phyloP scores from a whole-genome alignment of 352 stramenopile species.

The Thalassiosira allenii region DNA sequence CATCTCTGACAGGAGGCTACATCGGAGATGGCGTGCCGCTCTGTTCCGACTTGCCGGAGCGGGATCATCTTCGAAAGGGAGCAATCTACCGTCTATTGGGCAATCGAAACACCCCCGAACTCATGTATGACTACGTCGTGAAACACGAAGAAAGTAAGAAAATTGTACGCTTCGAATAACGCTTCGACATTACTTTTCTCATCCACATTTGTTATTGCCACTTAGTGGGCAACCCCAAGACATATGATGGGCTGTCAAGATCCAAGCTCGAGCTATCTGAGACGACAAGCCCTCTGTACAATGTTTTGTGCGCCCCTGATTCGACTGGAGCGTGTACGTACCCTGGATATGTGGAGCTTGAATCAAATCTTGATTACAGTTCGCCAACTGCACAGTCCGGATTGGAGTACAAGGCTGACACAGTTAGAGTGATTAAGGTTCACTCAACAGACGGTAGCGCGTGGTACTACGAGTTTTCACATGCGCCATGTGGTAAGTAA shows the following conservation, averaged over 20 bases:
- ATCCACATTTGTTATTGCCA: too few species aligned
- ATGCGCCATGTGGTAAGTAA: not conserved
- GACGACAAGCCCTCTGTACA: slow-evolving; percentile 28
- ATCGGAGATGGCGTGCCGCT: slow-evolving; percentile 67
- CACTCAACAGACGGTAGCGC: not conserved
- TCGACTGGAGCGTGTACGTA: slow-evolving; percentile 38
- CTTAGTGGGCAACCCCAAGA: too few species aligned
- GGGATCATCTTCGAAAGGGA: slow-evolving; percentile 47
- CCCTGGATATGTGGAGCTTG: slow-evolving; percentile 45
- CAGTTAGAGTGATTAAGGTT: slow-evolving; percentile 58
- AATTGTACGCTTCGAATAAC: not conserved
- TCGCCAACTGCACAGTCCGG: slow-evolving; percentile 1
- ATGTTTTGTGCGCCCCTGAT: slow-evolving; percentile 35
- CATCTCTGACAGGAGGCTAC: slow-evolving; percentile 53
- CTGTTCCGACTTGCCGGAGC: slow-evolving; percentile 50
- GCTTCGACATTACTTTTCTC: too few species aligned
- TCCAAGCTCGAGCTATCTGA: not conserved
- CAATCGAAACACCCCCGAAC: not conserved
- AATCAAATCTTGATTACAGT: slow-evolving; percentile 53
- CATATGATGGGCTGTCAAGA: not conserved
- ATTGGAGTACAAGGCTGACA: slow-evolving; percentile 65
- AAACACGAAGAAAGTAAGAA: not conserved
- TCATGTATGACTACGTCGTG: not conserved
- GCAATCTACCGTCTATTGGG: slow-evolving; percentile 58
- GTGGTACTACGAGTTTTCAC: not conserved